Conservation (phyloP, 2,329 filamentous ascomycete species). For the Didymella segeticola region DNA sequence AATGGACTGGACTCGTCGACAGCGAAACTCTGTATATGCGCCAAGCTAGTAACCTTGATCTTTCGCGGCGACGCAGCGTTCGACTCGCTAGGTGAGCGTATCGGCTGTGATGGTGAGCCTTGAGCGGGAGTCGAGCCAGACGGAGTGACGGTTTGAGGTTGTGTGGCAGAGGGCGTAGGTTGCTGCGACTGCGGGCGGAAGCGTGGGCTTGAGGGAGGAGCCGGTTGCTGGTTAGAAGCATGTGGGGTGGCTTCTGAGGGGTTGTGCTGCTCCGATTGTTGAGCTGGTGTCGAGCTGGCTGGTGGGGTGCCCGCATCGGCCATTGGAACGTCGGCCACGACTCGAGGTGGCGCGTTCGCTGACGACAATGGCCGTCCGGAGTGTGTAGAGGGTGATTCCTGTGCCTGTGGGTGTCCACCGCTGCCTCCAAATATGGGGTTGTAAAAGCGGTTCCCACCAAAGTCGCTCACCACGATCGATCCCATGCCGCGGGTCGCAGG, state of each 20-base stretch:
- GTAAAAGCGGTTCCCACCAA: conserved; percentile 76
- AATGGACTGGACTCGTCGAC: conserved; percentile 73
- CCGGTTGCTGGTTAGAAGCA: conserved; percentile 23
- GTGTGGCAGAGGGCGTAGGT: conserved; percentile 33
- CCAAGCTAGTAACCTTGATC: conserved; percentile 85
- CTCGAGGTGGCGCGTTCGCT: conserved; percentile 34
- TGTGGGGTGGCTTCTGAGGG: conserved; percentile 27
- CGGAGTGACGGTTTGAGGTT: conserved; percentile 34
- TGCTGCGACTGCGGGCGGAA: conserved; percentile 47
- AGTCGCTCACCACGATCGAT: conserved; percentile 70
- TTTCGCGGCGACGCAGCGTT: conserved; percentile 58
- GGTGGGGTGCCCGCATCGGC: conserved; percentile 45
- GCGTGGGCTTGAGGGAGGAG: conserved; percentile 42
- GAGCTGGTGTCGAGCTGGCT: conserved; percentile 38
- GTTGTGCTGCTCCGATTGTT: conserved; percentile 35
- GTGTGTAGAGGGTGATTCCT: conserved; percentile 46
- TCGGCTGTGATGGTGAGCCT: conserved; percentile 32
- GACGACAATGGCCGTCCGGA: conserved; percentile 43
- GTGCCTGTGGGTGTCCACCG: conserved; percentile 51
- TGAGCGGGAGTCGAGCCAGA: conserved; percentile 36
- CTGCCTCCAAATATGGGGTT: conserved; percentile 69
- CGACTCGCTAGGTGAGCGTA: conserved; percentile 41
- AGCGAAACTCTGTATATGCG: conserved; percentile 89
- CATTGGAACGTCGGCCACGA: conserved; percentile 48
- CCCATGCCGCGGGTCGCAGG: conserved; percentile 60